phyloP scores from a whole-genome alignment of 129 eudicot species.

The Oenanthe sinensis region DNA sequence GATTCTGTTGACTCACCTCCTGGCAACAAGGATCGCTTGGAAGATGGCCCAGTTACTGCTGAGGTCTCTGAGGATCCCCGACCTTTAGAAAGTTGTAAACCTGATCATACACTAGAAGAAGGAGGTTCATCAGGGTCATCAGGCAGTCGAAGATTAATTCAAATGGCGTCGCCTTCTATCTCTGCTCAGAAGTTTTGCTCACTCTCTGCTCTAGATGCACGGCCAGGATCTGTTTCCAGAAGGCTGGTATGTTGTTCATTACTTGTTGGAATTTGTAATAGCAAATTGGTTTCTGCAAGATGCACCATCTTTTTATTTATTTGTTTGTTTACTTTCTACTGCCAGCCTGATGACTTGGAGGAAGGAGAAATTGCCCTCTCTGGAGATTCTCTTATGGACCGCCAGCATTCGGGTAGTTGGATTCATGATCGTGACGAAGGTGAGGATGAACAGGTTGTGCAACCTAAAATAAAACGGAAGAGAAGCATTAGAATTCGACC shows the following conservation, averaged over 20 bases:
- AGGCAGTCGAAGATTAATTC: constrained; percentile 35
- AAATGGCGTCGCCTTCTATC: constrained; percentile 50
- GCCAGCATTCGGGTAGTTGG: constrained; percentile 84
- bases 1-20: constrained; percentile 31
- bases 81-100: constrained; percentile 27
- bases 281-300: background rate
- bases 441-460: constrained; percentile 90
- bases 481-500: constrained; percentile 82
- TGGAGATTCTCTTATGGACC: constrained; percentile 70
- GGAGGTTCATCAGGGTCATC: constrained; percentile 83
- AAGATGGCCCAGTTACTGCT: constrained; percentile 42
- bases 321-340: constrained; percentile 4
- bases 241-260: constrained; percentile 44
- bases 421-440: constrained; percentile 79
- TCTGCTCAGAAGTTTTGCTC: constrained; percentile 87
- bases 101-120: constrained; percentile 39
- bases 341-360: constrained; percentile 78
- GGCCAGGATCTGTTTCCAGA: constrained; percentile 65
- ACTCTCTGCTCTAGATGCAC: constrained; percentile 80
- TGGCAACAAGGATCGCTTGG: constrained; percentile 38
- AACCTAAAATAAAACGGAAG: constrained; percentile 81
- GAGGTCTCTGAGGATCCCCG: constrained; percentile 43
- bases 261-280: background rate
- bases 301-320: constrained; percentile 4
- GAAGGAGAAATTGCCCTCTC: constrained; percentile 89